These are phyloP conservation scores for Leccinum pellstonianum DNA, from an alignment of 768 basidiomycete genomes.

Conservation along the genomic window DNA sequence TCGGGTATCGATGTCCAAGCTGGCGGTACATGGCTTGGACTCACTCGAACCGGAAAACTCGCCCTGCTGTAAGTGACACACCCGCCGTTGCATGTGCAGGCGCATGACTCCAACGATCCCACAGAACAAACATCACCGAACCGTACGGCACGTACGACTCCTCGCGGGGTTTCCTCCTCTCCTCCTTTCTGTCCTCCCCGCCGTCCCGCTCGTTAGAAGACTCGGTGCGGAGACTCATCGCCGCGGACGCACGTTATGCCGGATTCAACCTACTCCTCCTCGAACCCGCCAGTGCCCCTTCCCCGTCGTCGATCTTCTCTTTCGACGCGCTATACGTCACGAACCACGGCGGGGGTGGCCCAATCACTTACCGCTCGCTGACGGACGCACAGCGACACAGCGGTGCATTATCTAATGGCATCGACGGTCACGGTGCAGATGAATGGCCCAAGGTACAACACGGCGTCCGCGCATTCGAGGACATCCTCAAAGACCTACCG, in stretches of 20 bases:
- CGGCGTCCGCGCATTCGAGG: slow-evolving; percentile 49
- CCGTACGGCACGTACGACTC: slow-evolving; percentile 44
- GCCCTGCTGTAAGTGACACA: slow-evolving; percentile 62
- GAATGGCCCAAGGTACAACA: slow-evolving; percentile 75
- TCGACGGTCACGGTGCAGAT: slow-evolving; percentile 59
- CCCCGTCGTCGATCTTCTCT: slow-evolving; percentile 25
- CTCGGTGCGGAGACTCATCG: slow-evolving; percentile 46
- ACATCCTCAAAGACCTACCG: slow-evolving; percentile 39
- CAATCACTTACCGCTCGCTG: slow-evolving; percentile 54
- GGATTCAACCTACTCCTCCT: slow-evolving; percentile 83
- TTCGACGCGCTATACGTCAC: slow-evolving; percentile 62
- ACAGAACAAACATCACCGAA: slow-evolving; percentile 86
- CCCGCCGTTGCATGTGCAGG: not conserved
- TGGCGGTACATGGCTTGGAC: slow-evolving; percentile 83
- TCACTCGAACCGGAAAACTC: slow-evolving; percentile 61
- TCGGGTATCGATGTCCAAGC: slow-evolving; percentile 73
- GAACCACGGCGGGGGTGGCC: slow-evolving; percentile 69
- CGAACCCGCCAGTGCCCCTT: slow-evolving; percentile 32
- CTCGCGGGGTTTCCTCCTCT: slow-evolving; percentile 68
- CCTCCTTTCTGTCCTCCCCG: slow-evolving; percentile 63
- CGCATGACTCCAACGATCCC: not conserved
- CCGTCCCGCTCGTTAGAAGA: slow-evolving; percentile 47
- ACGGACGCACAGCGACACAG: slow-evolving; percentile 45
- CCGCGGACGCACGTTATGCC: slow-evolving; percentile 55
- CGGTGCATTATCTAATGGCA: slow-evolving; percentile 73